Evolutionary conservation across 331 rosid species (phyloP), one percentile per base, ranked within the genome.

Genomic region (Quercus phellos): DNA sequence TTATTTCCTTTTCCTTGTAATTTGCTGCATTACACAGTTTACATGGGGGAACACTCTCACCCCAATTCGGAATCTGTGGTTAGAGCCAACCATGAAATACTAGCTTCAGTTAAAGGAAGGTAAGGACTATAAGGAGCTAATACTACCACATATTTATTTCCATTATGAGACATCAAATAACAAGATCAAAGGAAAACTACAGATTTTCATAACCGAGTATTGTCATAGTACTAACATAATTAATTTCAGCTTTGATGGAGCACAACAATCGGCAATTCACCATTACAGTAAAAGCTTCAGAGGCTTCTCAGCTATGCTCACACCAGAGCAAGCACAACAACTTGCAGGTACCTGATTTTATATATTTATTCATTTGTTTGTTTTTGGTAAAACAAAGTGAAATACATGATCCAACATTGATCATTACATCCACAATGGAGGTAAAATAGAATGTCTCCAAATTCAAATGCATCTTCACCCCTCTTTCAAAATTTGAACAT

Each of bases 221-320:
- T 9, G 27, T 19, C 13, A 53, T 4, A 11, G 19, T 22, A 64
- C 24, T 27, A 18, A 35, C 26, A 4, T 18, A 18, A 30, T 10
- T 50, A 0, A 7, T 55, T 81, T 79, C 70, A 85, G 92, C 68
- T 51, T 79, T 17, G 58, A 63, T 18, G 81, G 80, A 76, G 91
- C 91, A 74, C 82, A 86, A 66, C 79, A 73, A 74, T 83, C 79
- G 55, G 58, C 92, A 55, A 32, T 89, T 53, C 90, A 87, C 81
- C 94, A 89, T 69, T 89, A 91, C 78, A 78, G 87, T 76, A 89
- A 85, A 80, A 89, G 86, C 79, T 89, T 91, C 51, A 83, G 74
- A 71, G 97, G 97, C 54, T 91, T 91, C 88, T 91, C 97, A 22
- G 90, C 91, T 66, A 85, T 76, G 88, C 86, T 91, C 72, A 89